Evolutionary conservation across 148 eudicot genomes (phyloP).

Genomic region (Limonium bicolor): DNA sequence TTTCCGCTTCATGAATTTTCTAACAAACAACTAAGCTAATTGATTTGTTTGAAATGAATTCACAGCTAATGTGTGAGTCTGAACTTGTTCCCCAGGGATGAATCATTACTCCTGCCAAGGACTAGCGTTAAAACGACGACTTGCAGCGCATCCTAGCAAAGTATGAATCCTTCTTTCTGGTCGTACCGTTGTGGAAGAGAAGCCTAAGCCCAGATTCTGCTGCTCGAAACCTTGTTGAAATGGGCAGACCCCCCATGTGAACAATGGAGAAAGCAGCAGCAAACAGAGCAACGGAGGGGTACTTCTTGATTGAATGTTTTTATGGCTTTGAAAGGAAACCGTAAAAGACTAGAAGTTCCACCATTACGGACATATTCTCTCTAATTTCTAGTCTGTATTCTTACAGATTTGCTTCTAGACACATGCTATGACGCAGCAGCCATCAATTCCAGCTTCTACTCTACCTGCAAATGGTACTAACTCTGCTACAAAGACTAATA

Average conservation of each 20-base stretch:
- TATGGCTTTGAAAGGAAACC: not conserved
- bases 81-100: slow-evolving; percentile 60
- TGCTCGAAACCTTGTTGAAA: slow-evolving; percentile 27
- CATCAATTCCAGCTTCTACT: slow-evolving; percentile 16
- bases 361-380: no score
- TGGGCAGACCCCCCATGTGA: slow-evolving; percentile 57
- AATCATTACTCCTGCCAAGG: slow-evolving; percentile 89
- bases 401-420: not conserved
- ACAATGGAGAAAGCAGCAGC: slow-evolving; percentile 58
- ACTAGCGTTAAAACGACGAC: slow-evolving; percentile 80
- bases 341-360: no score
- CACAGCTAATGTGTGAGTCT: no score
- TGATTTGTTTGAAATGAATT: not conserved
- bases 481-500: slow-evolving; percentile 14
- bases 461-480: slow-evolving; percentile 36
- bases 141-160: slow-evolving; percentile 74
- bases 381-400: not conserved
- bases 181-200: slow-evolving; percentile 18
- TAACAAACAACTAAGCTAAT: not conserved
- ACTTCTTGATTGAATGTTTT: not conserved
- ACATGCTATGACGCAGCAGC: not conserved
- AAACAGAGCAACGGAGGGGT: slow-evolving; percentile 40
- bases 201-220: slow-evolving; percentile 38
- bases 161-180: slow-evolving; percentile 75
- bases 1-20: no score